Conservation (phyloP, 495 filamentous ascomycete genomes). For the Lasiosphaeria ovina region DNA sequence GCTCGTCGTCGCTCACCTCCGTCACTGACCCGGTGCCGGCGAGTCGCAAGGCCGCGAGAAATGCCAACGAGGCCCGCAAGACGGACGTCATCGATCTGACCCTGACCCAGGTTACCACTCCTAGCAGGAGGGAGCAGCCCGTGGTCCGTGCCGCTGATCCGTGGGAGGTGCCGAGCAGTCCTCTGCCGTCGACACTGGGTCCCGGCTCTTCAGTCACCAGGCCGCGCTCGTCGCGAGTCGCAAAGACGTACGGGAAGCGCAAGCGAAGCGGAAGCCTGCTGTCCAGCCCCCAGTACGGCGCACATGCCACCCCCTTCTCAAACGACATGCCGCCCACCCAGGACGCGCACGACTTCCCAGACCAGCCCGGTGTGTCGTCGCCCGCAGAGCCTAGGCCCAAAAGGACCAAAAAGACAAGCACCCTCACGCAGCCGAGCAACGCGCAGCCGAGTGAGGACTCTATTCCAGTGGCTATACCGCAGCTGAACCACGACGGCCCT, state of each 20-base stretch:
- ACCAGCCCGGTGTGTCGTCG: slow-evolving; percentile 9
- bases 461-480: slow-evolving; percentile 3
- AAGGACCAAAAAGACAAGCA: background rate
- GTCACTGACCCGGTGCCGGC: slow-evolving; percentile 18
- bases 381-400: background rate
- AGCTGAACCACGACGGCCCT: background rate
- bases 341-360: slow-evolving; percentile 23
- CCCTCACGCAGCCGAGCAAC: background rate
- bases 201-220: background rate
- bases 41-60: slow-evolving; percentile 8
- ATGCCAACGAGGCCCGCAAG: background rate
- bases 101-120: slow-evolving; percentile 18
- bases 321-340: slow-evolving; percentile 15
- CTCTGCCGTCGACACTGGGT: background rate
- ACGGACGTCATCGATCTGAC: slow-evolving; percentile 22
- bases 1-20: slow-evolving; percentile 17
- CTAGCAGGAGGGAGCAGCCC: slow-evolving; percentile 6
- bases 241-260: slow-evolving; percentile 24
- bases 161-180: slow-evolving; percentile 22
- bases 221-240: background rate
- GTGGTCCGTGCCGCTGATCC: background rate
- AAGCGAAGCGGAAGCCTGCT: slow-evolving; percentile 11
- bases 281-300: slow-evolving; percentile 11
- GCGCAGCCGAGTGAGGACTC: background rate
- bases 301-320: background rate